Conservation (phyloP, 768 basidiomycete species). For the Tricholoma sp. region DNA sequence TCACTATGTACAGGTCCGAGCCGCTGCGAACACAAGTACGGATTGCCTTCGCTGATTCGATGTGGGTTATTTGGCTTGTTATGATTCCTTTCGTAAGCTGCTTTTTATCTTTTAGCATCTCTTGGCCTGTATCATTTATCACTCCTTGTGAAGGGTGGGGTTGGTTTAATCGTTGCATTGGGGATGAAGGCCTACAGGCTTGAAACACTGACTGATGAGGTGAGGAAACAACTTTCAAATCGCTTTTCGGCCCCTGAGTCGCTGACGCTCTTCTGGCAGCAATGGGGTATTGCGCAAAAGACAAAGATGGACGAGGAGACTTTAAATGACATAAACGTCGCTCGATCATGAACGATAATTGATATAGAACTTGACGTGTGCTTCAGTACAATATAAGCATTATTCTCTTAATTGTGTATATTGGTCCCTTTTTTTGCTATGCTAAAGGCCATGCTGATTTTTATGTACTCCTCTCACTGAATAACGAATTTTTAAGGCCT, state of each 20-base stretch:
- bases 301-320: background rate
- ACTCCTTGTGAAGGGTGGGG: background rate
- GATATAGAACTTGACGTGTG: background rate
- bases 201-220: background rate
- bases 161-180: background rate
- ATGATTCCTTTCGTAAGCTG: background rate
- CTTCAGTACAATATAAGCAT: background rate
- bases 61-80: background rate
- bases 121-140: background rate
- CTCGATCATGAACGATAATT: background rate
- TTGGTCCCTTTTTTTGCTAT: background rate
- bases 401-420: background rate
- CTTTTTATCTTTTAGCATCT: background rate
- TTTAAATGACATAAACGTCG: background rate
- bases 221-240: background rate
- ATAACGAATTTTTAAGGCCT: no score
- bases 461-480: background rate
- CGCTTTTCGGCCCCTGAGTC: background rate
- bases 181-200: background rate
- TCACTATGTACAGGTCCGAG: background rate
- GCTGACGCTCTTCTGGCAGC: background rate
- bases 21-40: background rate
- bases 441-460: background rate
- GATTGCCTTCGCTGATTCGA: background rate
- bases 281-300: background rate